A percentile compares a stretch with the other conserved stretches of the same genome.
phyloP scores from a whole-genome alignment of 2,329 filamentous ascomycete species.

The Arthroderma sp. region DNA sequence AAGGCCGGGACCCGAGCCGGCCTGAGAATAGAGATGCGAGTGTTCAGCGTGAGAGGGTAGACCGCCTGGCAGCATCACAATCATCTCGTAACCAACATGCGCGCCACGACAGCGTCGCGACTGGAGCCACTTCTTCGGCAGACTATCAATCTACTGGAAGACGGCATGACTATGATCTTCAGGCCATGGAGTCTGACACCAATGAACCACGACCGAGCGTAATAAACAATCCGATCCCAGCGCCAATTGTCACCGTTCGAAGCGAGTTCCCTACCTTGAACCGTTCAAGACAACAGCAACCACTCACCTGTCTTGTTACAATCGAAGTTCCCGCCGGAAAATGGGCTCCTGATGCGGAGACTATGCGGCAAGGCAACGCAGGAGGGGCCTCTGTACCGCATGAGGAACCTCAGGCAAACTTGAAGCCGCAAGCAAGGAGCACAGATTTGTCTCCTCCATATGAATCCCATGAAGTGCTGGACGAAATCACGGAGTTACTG shows the following conservation, averaged over 20 bases:
- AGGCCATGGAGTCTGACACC: conserved; percentile 84
- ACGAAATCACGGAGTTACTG: conserved; percentile 75
- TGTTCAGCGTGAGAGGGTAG: conserved; percentile 32
- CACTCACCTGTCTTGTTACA: conserved; percentile 82
- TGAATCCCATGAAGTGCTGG: conserved; percentile 62
- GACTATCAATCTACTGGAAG: conserved; percentile 60
- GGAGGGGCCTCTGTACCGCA: conserved; percentile 37
- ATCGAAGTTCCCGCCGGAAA: conserved; percentile 88
- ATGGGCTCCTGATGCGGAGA: conserved; percentile 76
- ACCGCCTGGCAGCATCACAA: conserved; percentile 26
- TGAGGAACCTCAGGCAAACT: conserved; percentile 35
- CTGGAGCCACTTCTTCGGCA: conserved; percentile 57
- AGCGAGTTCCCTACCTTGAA: conserved; percentile 94
- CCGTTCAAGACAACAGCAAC: conserved; percentile 85
- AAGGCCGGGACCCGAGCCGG: conserved; percentile 18
- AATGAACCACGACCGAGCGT: conserved; percentile 49
- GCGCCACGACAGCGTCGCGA: conserved; percentile 67
- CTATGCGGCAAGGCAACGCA: conserved; percentile 40
- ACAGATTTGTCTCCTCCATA: conserved; percentile 33
- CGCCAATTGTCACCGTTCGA: conserved; percentile 82
- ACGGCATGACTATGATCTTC: conserved; percentile 86
- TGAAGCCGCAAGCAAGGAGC: conserved; percentile 32
- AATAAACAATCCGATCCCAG: conserved; percentile 73
- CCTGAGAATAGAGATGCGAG: conserved; percentile 30
- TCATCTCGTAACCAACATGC: conserved; percentile 41